phyloP scores from a whole-genome alignment of 1,284 basidiomycete genomes.

The Thecaphora thlaspeos region DNA sequence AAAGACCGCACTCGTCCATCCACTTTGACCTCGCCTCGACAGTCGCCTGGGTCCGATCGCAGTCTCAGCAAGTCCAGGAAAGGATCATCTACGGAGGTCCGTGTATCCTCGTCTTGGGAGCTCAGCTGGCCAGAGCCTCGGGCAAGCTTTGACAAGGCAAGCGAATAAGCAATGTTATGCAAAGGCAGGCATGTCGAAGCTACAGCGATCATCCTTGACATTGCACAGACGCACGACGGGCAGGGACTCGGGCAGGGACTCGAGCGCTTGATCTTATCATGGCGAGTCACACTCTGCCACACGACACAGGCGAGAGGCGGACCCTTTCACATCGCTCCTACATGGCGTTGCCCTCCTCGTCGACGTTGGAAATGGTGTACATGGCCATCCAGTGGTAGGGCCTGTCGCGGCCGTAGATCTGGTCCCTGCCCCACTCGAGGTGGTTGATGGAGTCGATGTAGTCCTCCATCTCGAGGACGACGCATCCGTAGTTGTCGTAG shows the following conservation, averaged over 20 bases:
- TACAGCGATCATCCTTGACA: too few species aligned
- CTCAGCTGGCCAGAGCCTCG: slow-evolving; percentile 40
- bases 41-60: slow-evolving; percentile 42
- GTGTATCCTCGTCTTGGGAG: slow-evolving; percentile 52
- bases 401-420: slow-evolving; percentile 40
- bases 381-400: slow-evolving; percentile 46
- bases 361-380: slow-evolving; percentile 42
- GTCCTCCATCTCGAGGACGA: slow-evolving; percentile 50
- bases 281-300: too few species aligned
- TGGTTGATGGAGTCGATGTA: slow-evolving; percentile 51
- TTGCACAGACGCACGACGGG: too few species aligned
- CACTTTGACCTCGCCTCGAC: not conserved
- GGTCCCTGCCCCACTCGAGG: slow-evolving; percentile 38
- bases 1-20: too few species aligned
- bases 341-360: slow-evolving; percentile 22
- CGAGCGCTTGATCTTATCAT: too few species aligned
- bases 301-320: too few species aligned
- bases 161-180: not conserved
- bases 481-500: slow-evolving; percentile 45
- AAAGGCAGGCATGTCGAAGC: too few species aligned
- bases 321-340: too few species aligned
- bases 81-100: slow-evolving; percentile 50
- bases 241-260: too few species aligned
- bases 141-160: slow-evolving; percentile 36
- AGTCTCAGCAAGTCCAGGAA: slow-evolving; percentile 35